Conservation (phyloP, 2,329 filamentous ascomycete genomes). For the Aspergillus brunneoviolaceus region DNA sequence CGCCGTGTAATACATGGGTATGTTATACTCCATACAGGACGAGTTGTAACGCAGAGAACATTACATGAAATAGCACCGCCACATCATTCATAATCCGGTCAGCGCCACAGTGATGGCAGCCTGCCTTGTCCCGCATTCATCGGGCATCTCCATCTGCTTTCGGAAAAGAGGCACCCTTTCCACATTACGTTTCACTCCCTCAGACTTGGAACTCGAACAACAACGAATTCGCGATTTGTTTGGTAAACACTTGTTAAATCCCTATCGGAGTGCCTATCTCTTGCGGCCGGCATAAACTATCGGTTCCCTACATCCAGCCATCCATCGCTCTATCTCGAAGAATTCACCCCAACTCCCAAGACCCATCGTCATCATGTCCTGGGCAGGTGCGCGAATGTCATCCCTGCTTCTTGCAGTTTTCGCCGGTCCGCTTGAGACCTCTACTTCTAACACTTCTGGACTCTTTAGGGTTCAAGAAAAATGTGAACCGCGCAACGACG, state of each 20-base stretch:
- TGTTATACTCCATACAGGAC: neutral
- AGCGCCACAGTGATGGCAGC: constrained; percentile 13
- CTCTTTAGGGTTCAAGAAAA: constrained; percentile 77
- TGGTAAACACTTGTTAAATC: neutral
- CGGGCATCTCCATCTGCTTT: constrained; percentile 14
- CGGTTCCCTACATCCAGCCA: neutral
- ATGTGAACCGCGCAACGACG: constrained; percentile 97
- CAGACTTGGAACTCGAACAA: neutral
- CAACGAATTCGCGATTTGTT: neutral
- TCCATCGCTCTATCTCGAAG: neutral
- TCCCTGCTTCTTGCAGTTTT: neutral
- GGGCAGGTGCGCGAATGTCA: constrained; percentile 58
- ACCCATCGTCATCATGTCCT: constrained; percentile 59
- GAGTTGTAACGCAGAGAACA: neutral
- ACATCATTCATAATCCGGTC: neutral
- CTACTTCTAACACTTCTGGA: constrained; percentile 6
- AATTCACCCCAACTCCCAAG: neutral
- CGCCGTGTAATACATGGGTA: too few relatives aligned
- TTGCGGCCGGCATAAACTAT: neutral
- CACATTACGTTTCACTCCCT: too few relatives aligned
- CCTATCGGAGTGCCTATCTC: neutral
- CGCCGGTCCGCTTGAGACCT: neutral
- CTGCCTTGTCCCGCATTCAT: constrained; percentile 14
- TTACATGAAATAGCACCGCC: constrained; percentile 8
- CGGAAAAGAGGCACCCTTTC: neutral